Evolutionary conservation across 805 yeast genomes (phyloP).

Genomic region (Metschnikowia lachancei): DNA sequence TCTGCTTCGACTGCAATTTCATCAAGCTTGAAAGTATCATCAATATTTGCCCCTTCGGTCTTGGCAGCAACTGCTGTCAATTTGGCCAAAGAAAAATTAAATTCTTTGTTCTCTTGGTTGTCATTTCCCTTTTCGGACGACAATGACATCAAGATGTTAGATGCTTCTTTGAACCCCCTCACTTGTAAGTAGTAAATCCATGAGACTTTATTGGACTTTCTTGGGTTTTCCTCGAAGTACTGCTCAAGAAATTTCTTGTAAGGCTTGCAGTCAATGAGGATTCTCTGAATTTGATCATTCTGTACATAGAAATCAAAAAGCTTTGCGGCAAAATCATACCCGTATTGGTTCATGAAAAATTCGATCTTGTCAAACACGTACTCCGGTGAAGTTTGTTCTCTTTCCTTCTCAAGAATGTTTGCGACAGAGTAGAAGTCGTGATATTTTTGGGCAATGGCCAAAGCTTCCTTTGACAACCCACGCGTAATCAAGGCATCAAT

Average conservation of each 20-base stretch:
- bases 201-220: slow-evolving; percentile 51
- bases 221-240: slow-evolving; percentile 47
- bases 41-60: slow-evolving; percentile 1
- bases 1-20: slow-evolving; percentile 40
- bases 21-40: slow-evolving; percentile 7
- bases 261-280: slow-evolving; percentile 57
- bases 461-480: slow-evolving; percentile 51
- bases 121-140: slow-evolving; percentile 38
- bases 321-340: slow-evolving; percentile 64
- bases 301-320: slow-evolving; percentile 59
- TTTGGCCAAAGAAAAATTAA: slow-evolving; percentile 71
- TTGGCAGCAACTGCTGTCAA: slow-evolving; percentile 52
- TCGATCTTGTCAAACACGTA: slow-evolving; percentile 34
- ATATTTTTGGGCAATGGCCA: slow-evolving; percentile 62
- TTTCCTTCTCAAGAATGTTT: slow-evolving; percentile 40
- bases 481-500: slow-evolving; percentile 52
- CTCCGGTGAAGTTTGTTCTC: slow-evolving; percentile 22
- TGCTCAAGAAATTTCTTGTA: slow-evolving; percentile 47
- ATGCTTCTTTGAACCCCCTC: slow-evolving; percentile 50
- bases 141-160: slow-evolving; percentile 44
- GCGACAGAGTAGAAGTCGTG: slow-evolving; percentile 65
- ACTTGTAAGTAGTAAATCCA: slow-evolving; percentile 70
- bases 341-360: slow-evolving; percentile 57
- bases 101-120: slow-evolving; percentile 44
- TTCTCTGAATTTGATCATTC: slow-evolving; percentile 47